Percentiles rank a stretch among this genome's conserved stretches.
phyloP scores from a whole-genome alignment of 2,329 filamentous ascomycete species.

The Cercospora nicotianae region DNA sequence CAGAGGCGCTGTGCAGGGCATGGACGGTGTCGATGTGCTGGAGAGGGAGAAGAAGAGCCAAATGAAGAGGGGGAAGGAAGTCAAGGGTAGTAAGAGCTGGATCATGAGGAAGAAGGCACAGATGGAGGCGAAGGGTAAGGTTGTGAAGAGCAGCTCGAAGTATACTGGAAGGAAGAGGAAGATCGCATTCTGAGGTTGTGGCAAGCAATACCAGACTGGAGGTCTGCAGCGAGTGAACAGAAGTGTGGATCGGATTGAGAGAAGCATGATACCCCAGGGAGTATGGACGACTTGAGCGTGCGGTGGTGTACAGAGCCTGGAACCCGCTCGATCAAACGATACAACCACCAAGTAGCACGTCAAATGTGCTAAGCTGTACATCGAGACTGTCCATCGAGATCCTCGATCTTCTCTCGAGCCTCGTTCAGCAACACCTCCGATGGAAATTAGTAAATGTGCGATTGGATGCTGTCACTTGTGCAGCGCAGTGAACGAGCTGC shows the following conservation, averaged over 20 bases:
- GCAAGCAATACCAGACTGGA: neutral
- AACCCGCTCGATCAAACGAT: neutral
- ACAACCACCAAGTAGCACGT: neutral
- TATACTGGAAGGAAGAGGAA: conserved; percentile 90
- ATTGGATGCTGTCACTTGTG: neutral
- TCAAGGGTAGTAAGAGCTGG: conserved; percentile 81
- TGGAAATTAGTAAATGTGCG: neutral
- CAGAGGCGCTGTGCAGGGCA: conserved; percentile 81
- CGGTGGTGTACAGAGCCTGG: neutral
- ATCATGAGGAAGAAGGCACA: conserved; percentile 86
- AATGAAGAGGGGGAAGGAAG: conserved; percentile 51
- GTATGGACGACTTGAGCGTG: neutral
- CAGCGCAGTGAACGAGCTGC: neutral
- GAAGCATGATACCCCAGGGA: neutral
- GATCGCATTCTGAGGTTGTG: conserved; percentile 63
- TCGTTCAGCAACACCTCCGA: neutral
- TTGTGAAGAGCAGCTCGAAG: conserved; percentile 88
- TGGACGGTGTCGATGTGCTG: conserved; percentile 78
- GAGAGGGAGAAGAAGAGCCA: conserved; percentile 62
- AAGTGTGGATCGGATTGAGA: neutral
- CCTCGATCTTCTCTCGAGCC: neutral
- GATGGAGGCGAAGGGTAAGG: conserved; percentile 91
- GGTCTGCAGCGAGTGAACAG: neutral
- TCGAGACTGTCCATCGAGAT: neutral
- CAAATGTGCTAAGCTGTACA: neutral